Percentiles rank a stretch among this genome's conserved stretches.
Evolutionary conservation across 2,329 filamentous ascomycete species (phyloP).

Genomic region (Berkeleyomyces rouxiae): DNA sequence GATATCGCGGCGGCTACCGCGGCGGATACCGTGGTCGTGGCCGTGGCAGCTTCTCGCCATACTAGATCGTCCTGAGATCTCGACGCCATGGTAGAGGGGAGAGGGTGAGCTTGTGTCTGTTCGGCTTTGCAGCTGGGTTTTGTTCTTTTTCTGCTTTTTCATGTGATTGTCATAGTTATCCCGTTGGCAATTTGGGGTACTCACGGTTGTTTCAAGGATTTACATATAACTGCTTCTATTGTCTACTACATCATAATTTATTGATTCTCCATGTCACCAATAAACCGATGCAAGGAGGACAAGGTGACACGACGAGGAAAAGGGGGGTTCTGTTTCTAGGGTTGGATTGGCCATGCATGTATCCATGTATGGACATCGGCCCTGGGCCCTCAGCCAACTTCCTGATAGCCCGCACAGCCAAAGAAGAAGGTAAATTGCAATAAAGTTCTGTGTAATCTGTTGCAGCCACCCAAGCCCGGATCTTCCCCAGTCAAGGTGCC

Average conservation of each 20-base stretch:
- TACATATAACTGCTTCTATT: background rate
- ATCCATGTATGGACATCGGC: background rate
- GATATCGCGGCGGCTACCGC: conserved; percentile 41
- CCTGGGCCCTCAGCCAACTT: background rate
- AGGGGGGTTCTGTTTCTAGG: background rate
- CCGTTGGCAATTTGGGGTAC: background rate
- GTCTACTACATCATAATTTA: too few species aligned
- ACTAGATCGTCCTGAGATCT: conserved; percentile 27
- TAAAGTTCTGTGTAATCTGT: background rate
- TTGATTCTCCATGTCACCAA: background rate
- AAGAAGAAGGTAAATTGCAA: background rate
- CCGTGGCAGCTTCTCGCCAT: conserved; percentile 43
- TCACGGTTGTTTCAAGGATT: background rate
- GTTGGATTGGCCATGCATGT: background rate
- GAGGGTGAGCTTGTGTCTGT: background rate
- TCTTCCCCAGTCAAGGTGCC: background rate
- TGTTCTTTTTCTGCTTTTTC: background rate
- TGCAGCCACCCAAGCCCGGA: background rate
- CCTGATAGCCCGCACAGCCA: too few species aligned
- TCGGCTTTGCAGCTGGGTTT: background rate
- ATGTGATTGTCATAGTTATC: background rate
- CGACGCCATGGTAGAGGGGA: background rate
- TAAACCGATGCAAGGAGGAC: background rate
- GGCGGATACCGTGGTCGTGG: conserved; percentile 51
- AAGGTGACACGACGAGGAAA: background rate